Evolutionary conservation across 108 stramenopile genomes (phyloP).

Genomic region (Cyclotella cryptica): DNA sequence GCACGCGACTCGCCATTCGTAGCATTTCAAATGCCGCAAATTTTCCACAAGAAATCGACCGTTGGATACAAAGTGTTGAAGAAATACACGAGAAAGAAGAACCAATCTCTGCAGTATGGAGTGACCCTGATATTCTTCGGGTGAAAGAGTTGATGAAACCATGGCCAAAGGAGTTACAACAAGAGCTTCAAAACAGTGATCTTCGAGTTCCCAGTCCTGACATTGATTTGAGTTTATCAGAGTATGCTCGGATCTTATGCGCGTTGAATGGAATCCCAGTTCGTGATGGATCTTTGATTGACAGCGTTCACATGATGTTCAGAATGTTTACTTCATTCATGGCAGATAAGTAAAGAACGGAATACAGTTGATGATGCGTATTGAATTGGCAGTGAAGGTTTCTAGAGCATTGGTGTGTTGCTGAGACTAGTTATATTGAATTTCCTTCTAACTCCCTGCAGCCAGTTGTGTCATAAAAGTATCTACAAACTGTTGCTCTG

Average conservation of each 20-base stretch:
- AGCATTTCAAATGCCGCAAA: conserved; percentile 74
- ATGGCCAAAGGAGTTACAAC: conserved; percentile 79
- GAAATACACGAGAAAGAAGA: conserved; percentile 70
- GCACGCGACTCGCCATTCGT: conserved; percentile 39
- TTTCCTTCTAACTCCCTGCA: too few species aligned
- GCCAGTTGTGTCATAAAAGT: too few species aligned
- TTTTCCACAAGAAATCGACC: conserved; percentile 69
- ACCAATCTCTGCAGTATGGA: conserved; percentile 65
- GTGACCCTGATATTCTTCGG: conserved; percentile 70
- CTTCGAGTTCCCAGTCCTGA: conserved; percentile 61
- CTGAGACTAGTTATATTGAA: too few species aligned
- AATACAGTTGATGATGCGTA: too few species aligned
- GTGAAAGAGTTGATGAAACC: conserved; percentile 79
- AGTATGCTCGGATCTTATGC: conserved; percentile 77
- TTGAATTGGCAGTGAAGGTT: too few species aligned
- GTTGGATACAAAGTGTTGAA: conserved; percentile 77
- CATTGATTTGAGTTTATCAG: conserved; percentile 71
- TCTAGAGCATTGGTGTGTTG: too few species aligned
- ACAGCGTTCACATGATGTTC: conserved; percentile 68
- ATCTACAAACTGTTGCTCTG: too few species aligned
- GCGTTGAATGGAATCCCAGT: conserved; percentile 85
- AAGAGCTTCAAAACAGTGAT: conserved; percentile 41
- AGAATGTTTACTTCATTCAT: conserved; percentile 54
- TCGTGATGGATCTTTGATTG: conserved; percentile 56
- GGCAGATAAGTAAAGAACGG: too few species aligned